Conservation (phyloP, 805 yeast species). For the Torulaspora quercuum region DNA sequence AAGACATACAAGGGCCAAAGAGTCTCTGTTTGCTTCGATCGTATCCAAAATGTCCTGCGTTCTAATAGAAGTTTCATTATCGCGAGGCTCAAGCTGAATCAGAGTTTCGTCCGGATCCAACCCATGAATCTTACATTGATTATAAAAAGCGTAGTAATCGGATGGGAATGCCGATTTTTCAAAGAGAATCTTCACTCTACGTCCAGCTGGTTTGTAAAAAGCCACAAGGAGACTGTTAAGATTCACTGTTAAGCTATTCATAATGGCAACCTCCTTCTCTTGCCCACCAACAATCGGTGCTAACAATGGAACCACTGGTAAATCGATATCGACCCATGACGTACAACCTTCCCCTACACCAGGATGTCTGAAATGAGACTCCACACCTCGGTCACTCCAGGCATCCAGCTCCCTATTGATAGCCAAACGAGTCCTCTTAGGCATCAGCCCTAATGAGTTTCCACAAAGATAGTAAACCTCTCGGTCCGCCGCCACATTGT, state of each 20-base stretch:
- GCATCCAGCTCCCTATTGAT: conserved; percentile 69
- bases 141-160: conserved; percentile 80
- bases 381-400: conserved; percentile 80
- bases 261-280: conserved; percentile 74
- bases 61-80: conserved; percentile 52
- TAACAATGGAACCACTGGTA: conserved; percentile 65
- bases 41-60: conserved; percentile 59
- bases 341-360: conserved; percentile 46
- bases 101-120: conserved; percentile 51
- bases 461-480: conserved; percentile 73
- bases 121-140: conserved; percentile 64
- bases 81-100: conserved; percentile 60
- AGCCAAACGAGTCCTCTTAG: conserved; percentile 54
- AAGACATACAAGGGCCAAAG: conserved; percentile 69
- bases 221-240: conserved; percentile 69
- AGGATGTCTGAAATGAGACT: conserved; percentile 76
- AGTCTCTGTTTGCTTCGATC: conserved; percentile 55
- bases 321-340: conserved; percentile 80
- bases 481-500: conserved; percentile 4
- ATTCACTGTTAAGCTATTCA: conserved; percentile 83
- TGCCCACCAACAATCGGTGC: conserved; percentile 76
- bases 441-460: conserved; percentile 92
- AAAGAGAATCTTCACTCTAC: conserved; percentile 65
- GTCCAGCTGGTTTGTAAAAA: conserved; percentile 62
- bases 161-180: conserved; percentile 91